These are phyloP conservation scores for Colletotrichum sp. DNA, from an alignment of 2,329 filamentous ascomycete species.

Conservation along the genomic window DNA sequence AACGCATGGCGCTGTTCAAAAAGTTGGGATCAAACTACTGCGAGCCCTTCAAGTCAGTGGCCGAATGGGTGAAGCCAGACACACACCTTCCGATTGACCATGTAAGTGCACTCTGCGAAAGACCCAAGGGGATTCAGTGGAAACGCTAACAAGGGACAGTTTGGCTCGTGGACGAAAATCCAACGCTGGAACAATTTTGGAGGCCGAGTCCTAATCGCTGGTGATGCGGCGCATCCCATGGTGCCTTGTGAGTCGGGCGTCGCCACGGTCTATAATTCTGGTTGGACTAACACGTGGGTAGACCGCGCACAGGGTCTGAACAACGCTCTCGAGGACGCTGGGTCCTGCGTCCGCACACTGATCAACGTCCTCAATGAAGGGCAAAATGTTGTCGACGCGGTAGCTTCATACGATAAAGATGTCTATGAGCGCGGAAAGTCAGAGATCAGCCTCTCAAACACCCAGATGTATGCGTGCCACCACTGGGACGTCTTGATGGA, in stretches of 20 bases:
- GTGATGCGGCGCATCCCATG: not conserved
- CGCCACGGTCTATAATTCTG: not conserved
- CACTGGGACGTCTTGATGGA: not conserved
- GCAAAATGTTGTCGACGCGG: not conserved
- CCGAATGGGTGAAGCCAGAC: not conserved
- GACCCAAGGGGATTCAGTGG: not conserved
- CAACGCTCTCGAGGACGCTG: not conserved
- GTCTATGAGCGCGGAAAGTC: not conserved
- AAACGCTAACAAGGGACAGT: not conserved
- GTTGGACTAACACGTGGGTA: rapidly evolving
- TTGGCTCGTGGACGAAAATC: not conserved
- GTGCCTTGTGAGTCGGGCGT: not conserved
- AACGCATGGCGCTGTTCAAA: not conserved
- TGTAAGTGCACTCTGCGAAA: not conserved
- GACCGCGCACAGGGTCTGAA: not conserved
- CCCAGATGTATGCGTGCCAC: not conserved
- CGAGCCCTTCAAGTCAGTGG: not conserved
- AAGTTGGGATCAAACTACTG: not conserved
- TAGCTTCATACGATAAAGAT: not conserved
- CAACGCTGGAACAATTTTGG: not conserved
- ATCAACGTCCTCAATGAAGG: not conserved
- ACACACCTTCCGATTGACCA: not conserved
- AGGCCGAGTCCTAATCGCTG: not conserved
- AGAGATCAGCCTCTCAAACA: not conserved
- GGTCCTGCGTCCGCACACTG: not conserved